Percentiles rank a stretch among this genome's conserved stretches.
phyloP scores from a whole-genome alignment of 73 alveolate species.

The Effrenium voratum region DNA sequence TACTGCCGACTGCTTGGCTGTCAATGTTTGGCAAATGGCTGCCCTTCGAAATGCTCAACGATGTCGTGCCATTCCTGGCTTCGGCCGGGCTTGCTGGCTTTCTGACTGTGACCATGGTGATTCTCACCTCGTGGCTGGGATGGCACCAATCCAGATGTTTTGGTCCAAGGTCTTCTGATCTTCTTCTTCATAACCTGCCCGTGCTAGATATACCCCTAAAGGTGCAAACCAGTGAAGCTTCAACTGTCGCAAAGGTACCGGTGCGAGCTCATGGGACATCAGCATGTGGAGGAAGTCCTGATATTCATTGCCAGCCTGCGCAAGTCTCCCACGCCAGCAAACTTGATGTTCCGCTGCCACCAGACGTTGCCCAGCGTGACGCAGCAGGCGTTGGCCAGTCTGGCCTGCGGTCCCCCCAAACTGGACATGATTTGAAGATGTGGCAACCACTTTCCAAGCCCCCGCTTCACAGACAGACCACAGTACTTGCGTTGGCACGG shows the following conservation, averaged over 20 bases:
- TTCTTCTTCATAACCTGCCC: too few relatives aligned
- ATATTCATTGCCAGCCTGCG: slow-evolving; percentile 47
- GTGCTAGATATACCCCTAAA: too few relatives aligned
- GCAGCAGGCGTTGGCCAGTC: slow-evolving; percentile 3
- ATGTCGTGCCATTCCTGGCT: slow-evolving; percentile 52
- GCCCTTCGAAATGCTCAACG: slow-evolving; percentile 37
- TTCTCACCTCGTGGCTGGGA: slow-evolving; percentile 45
- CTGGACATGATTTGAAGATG: too few relatives aligned
- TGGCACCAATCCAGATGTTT: neutral
- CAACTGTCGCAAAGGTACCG: slow-evolving; percentile 55
- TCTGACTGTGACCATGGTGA: slow-evolving; percentile 35
- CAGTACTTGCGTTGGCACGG: too few relatives aligned
- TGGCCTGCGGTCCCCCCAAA: too few relatives aligned
- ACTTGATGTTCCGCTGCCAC: slow-evolving; percentile 43
- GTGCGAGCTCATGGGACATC: slow-evolving; percentile 63
- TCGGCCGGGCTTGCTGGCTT: slow-evolving; percentile 66
- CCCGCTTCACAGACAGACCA: too few relatives aligned
- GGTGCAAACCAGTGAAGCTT: too few relatives aligned
- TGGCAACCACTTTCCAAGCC: too few relatives aligned
- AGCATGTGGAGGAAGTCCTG: slow-evolving; percentile 52
- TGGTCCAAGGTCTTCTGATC: too few relatives aligned
- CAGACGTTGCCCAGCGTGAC: slow-evolving; percentile 29
- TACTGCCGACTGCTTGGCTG: slow-evolving; percentile 75
- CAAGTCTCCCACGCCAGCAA: slow-evolving; percentile 34
- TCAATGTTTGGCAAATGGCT: slow-evolving; percentile 86